A percentile compares a stretch with the other conserved stretches of the same genome.
Conservation (phyloP, 2,329 filamentous ascomycete genomes). For the Thielaviopsis punctulata region DNA sequence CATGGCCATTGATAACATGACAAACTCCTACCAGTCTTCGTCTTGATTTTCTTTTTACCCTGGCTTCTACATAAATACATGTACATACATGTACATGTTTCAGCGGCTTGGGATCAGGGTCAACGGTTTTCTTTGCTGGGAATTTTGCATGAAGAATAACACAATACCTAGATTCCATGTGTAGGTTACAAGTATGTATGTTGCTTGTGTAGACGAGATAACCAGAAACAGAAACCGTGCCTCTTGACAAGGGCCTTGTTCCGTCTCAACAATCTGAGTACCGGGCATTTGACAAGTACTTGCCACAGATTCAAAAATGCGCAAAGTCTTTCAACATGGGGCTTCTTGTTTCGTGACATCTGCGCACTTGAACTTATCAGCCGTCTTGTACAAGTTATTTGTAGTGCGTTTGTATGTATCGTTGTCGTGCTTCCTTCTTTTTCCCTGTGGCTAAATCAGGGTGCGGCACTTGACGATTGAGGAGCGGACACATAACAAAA, state of each 20-base stretch:
- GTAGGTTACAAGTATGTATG: no score
- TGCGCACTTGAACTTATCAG: not conserved
- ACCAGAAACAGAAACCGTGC: not conserved
- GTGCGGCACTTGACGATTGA: not conserved
- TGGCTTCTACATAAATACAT: no score
- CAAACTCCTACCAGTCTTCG: no score
- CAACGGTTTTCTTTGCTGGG: not conserved
- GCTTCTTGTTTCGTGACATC: not conserved
- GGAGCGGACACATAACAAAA: not conserved
- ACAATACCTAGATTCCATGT: no score
- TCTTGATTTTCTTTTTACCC: no score
- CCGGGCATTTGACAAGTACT: no score
- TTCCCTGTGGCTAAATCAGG: not conserved
- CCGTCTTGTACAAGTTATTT: no score
- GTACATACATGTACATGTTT: not conserved
- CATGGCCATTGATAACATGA: no score
- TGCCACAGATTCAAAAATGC: not conserved
- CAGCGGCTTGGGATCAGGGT: not conserved
- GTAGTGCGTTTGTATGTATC: no score
- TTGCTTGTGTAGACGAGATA: not conserved
- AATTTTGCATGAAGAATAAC: not conserved
- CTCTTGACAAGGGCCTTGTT: not conserved
- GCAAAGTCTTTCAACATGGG: not conserved
- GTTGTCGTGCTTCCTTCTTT: no score
- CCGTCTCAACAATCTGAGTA: not conserved